A percentile compares a stretch with the other conserved stretches of the same genome.
phyloP scores from a whole-genome alignment of 495 filamentous ascomycete species.

The Hypoxylon crocopeplum region DNA sequence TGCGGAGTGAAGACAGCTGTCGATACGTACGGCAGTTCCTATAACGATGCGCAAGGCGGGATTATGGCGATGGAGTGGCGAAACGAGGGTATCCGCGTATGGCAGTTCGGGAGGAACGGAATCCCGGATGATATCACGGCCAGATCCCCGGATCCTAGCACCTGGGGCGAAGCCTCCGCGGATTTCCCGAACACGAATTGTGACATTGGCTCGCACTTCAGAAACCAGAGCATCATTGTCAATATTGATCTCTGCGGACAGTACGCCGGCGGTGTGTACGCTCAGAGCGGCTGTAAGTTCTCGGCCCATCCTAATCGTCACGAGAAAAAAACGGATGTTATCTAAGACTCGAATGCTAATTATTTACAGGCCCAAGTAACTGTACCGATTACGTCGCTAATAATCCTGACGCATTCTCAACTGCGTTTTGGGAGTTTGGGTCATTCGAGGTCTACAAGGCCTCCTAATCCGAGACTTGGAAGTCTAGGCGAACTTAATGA shows the following conservation, averaged over 20 bases:
- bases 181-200: constrained; percentile 65
- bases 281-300: constrained; percentile 54
- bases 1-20: constrained; percentile 55
- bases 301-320: no score
- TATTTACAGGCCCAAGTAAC: constrained; percentile 49
- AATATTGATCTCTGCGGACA: constrained; percentile 74
- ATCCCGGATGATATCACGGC: constrained; percentile 60
- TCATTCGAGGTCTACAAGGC: constrained; percentile 66
- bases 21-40: constrained; percentile 59
- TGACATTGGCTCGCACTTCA: constrained; percentile 66
- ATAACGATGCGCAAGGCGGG: constrained; percentile 65
- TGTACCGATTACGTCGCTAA: constrained; percentile 69
- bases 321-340: no score
- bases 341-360: constrained; percentile 34
- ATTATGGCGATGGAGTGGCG: constrained; percentile 72
- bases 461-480: constrained; percentile 4
- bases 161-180: constrained; percentile 65
- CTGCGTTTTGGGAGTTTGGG: constrained; percentile 73
- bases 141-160: constrained; percentile 60
- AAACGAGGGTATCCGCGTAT: constrained; percentile 63
- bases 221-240: constrained; percentile 69
- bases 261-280: constrained; percentile 61
- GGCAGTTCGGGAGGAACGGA: constrained; percentile 60
- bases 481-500: constrained; percentile 5
- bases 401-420: constrained; percentile 64